These are phyloP conservation scores for Nyctanthes arbortristis DNA, from an alignment of 257 asterid species.

Conservation along the genomic window DNA sequence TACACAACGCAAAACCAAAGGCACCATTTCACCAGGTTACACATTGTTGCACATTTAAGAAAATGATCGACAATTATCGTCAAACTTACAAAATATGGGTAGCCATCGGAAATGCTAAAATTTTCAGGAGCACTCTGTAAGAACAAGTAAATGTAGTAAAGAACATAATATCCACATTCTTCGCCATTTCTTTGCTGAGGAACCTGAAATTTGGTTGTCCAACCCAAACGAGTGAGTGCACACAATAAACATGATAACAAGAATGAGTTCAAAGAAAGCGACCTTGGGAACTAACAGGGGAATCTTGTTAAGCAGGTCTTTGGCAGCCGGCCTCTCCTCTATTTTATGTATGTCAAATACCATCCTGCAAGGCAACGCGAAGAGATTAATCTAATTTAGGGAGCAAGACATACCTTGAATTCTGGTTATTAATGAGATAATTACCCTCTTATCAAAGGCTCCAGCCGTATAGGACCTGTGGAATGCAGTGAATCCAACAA, in stretches of 20 bases:
- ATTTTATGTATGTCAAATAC: conserved; percentile 40
- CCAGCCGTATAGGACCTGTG: conserved; percentile 43
- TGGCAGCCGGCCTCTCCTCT: conserved; percentile 37
- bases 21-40: neutral
- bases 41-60: neutral
- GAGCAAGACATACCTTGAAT: neutral
- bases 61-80: neutral
- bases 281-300: conserved; percentile 66
- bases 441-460: conserved; percentile 58
- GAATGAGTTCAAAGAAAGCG: conserved; percentile 7
- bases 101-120: conserved; percentile 51
- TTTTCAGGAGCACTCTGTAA: conserved; percentile 56
- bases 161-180: conserved; percentile 63
- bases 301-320: conserved; percentile 36
- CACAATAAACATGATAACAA: neutral
- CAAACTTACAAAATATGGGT: conserved; percentile 67
- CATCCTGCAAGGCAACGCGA: conserved; percentile 39
- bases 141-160: conserved; percentile 48
- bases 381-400: too few species aligned
- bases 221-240: neutral
- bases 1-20: neutral
- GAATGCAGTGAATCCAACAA: conserved; percentile 64
- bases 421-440: neutral
- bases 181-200: conserved; percentile 63
- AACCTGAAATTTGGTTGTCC: conserved; percentile 39